Evolutionary conservation across 164 flowering plant genomes (phyloP).

Genomic region (Akebia trifoliata): DNA sequence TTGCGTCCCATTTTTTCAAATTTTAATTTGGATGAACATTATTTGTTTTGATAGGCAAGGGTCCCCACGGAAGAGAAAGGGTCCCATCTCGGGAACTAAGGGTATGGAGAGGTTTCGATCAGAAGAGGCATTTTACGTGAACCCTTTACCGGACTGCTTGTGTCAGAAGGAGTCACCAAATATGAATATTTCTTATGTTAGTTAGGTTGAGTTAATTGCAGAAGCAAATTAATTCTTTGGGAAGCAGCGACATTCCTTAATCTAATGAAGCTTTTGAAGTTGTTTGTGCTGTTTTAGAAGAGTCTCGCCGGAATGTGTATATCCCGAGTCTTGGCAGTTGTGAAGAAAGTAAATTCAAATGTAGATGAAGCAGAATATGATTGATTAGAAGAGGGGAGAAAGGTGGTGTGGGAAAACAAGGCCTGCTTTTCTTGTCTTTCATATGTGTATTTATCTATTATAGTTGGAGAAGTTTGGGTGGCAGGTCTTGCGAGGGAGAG

Average conservation of each 20-base stretch:
- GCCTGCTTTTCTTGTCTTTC: no score
- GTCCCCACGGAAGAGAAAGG: slow-evolving; percentile 86
- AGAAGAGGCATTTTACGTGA: slow-evolving; percentile 91
- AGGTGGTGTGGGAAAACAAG: no score
- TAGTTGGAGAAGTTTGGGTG: no score
- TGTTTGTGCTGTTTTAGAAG: slow-evolving; percentile 2
- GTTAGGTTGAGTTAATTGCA: not conserved
- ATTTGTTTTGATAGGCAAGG: slow-evolving; percentile 63
- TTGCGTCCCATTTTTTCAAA: not conserved
- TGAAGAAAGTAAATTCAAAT: not conserved
- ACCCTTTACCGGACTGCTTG: slow-evolving; percentile 91
- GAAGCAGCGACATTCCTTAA: slow-evolving; percentile 2
- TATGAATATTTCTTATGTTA: slow-evolving; percentile 21
- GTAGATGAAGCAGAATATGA: not conserved
- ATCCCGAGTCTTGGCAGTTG: slow-evolving; percentile 9
- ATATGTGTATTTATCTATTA: no score
- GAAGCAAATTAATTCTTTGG: slow-evolving; percentile 8
- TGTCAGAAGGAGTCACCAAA: slow-evolving; percentile 40
- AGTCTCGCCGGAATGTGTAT: slow-evolving; percentile 17
- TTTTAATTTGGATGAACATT: not conserved
- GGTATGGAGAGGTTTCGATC: slow-evolving; percentile 90
- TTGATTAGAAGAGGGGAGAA: not conserved
- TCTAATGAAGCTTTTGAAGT: slow-evolving; percentile 5
- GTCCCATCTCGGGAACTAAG: slow-evolving; percentile 89
- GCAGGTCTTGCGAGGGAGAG: no score